Conservation (phyloP, 257 asterid genomes). For the Nicotiana otophora region DNA sequence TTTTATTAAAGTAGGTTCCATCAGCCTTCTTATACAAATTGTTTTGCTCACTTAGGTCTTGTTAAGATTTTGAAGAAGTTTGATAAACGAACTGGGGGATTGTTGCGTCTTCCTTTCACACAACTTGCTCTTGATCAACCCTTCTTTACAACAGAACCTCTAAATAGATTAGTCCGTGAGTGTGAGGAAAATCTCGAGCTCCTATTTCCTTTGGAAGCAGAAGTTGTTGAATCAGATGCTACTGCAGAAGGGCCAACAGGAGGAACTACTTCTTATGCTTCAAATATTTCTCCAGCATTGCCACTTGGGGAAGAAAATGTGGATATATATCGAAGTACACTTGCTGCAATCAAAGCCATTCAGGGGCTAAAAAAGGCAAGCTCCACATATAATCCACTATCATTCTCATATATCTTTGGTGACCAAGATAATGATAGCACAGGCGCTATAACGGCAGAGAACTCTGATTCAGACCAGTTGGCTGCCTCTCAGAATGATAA, state of each 20-base stretch:
- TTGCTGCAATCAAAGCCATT: conserved; percentile 67
- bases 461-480: conserved; percentile 43
- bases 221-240: conserved; percentile 54
- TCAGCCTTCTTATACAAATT: not conserved
- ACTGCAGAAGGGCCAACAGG: conserved; percentile 18
- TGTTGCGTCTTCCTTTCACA: conserved; percentile 63
- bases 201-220: conserved; percentile 68
- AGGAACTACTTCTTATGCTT: conserved; percentile 14
- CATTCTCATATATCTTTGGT: conserved; percentile 56
- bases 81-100: conserved; percentile 81
- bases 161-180: conserved; percentile 60
- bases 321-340: conserved; percentile 59
- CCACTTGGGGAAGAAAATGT: conserved; percentile 52
- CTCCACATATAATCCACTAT: conserved; percentile 65
- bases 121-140: conserved; percentile 81
- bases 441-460: conserved; percentile 57
- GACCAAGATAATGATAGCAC: conserved; percentile 36
- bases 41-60: conserved; percentile 41
- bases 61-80: conserved; percentile 88
- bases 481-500: conserved; percentile 29
- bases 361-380: conserved; percentile 63
- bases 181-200: conserved; percentile 81
- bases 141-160: conserved; percentile 73
- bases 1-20: not conserved
- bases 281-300: conserved; percentile 22